Evolutionary conservation across 129 eudicot genomes (phyloP).

Genomic region (Flaveria brownii): DNA sequence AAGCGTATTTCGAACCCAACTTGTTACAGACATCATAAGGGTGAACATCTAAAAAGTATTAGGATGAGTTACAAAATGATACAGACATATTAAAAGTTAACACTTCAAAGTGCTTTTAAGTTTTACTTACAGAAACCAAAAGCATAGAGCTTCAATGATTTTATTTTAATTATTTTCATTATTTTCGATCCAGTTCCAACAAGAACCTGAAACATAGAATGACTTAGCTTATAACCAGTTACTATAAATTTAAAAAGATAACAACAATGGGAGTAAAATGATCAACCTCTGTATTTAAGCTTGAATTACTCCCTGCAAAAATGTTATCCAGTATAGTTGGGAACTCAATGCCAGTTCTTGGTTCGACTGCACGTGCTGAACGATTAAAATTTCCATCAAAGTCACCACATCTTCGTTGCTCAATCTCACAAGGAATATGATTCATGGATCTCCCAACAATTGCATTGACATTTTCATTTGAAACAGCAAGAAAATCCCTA

Average conservation of each 20-base stretch:
- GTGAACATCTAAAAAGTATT: slow-evolving; percentile 61
- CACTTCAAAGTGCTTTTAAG: slow-evolving; percentile 5
- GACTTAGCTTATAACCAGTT: not conserved
- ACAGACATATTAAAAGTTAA: slow-evolving; percentile 15
- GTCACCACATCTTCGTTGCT: slow-evolving; percentile 50
- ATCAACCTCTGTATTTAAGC: slow-evolving; percentile 70
- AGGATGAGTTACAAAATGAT: slow-evolving; percentile 26
- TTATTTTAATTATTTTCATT: slow-evolving; percentile 75
- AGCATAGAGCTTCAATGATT: slow-evolving; percentile 87
- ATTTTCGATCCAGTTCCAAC: slow-evolving; percentile 97
- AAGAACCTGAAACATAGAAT: slow-evolving; percentile 61
- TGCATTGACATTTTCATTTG: slow-evolving; percentile 43
- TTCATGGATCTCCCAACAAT: slow-evolving; percentile 45
- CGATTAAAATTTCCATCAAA: slow-evolving; percentile 34
- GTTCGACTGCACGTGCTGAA: slow-evolving; percentile 61
- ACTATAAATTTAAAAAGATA: not conserved
- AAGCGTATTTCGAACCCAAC: slow-evolving; percentile 82
- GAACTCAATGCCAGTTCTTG: slow-evolving; percentile 87
- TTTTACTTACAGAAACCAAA: slow-evolving; percentile 87
- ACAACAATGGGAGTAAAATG: slow-evolving; percentile 17
- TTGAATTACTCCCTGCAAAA: slow-evolving; percentile 53
- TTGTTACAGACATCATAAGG: slow-evolving; percentile 88
- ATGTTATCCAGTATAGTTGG: slow-evolving; percentile 61
- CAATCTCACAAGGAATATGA: slow-evolving; percentile 60
- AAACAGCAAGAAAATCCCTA: slow-evolving; percentile 50